Base-by-base conservation (phyloP, 2,329 filamentous ascomycete genomes). In the Aplosporella prunicola region DNA sequence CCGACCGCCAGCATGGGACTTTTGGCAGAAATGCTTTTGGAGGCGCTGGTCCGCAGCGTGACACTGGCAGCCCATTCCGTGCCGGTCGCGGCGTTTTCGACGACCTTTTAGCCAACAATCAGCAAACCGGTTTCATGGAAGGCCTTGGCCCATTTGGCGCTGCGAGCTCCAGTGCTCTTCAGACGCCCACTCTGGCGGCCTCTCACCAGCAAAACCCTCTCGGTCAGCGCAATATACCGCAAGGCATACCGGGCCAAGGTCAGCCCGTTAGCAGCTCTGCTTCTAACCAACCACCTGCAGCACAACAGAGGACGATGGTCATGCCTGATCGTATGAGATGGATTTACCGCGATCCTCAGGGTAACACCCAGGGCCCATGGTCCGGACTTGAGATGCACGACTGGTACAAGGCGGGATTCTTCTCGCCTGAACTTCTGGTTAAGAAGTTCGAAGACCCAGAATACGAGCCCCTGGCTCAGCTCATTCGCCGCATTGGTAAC, bases 311-410 rank as follows among this genome's bases (percentile, higher is more conserved):
- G 11, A 88, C 82, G 29, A 96, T 98, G 88, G 89, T 98, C 5
- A 96, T 98, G 91, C 91, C 91, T 2, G 91, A 98, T 58, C 75
- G 93, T 10, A 98, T 98, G 87, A 75, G 89, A 51, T 98, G 91
- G 91, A 89, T 95, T 13, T 98, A 98, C 56, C 79, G 93, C 35
- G 91, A 98, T 56, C 91, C 91, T 5, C 85, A 93, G 55, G 87
- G 87, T 15, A 82, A 85, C 44, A 80, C 86, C 5, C 91, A 98
- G 56, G 91, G 91, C 0, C 91, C 91, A 0, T 98, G 91, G 63
- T 95, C 87, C 25, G 91, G 91, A 1, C 67, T 98, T 33, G 91
- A 98, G 61, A 98, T 98, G 91, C 93, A 98, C 49, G 93, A 98
- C 51, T 98, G 91, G 91, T 98, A 96, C 64, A 96, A 96, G 59